These are phyloP conservation scores for Podospora tetraspora DNA, from an alignment of 495 filamentous ascomycete genomes.

Conservation along the genomic window DNA sequence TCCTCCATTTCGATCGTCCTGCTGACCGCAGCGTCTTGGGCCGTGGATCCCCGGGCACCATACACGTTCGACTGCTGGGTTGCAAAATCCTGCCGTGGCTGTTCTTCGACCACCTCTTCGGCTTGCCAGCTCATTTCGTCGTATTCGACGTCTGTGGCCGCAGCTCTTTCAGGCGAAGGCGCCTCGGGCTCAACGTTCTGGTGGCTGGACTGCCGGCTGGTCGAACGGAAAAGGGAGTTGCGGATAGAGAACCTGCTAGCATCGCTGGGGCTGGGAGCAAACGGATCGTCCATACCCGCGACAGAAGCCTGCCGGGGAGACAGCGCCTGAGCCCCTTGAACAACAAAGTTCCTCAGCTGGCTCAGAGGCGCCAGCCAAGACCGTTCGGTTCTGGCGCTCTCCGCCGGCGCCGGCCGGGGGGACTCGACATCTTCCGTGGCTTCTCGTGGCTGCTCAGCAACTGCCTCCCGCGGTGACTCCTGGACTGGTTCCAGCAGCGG, in stretches of 20 bases:
- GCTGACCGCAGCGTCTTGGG: not conserved
- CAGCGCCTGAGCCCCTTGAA: slow-evolving; percentile 23
- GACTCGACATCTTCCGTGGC: not conserved
- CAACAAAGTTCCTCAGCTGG: slow-evolving; percentile 26
- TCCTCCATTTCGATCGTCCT: not conserved
- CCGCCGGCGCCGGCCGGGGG: not conserved
- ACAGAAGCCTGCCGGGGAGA: slow-evolving; percentile 21
- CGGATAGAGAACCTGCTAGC: slow-evolving; percentile 16
- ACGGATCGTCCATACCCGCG: slow-evolving; percentile 29
- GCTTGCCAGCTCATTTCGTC: slow-evolving; percentile 34
- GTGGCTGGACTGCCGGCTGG: slow-evolving; percentile 4
- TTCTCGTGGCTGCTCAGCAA: not conserved
- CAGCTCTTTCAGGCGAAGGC: slow-evolving; percentile 16
- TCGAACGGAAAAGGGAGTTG: slow-evolving; percentile 21
- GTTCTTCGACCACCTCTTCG: slow-evolving; percentile 4
- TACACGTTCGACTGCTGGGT: slow-evolving; percentile 10
- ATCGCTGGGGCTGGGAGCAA: slow-evolving; percentile 26
- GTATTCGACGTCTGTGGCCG: slow-evolving; percentile 11
- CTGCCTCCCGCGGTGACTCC: not conserved
- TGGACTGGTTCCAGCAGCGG: not conserved
- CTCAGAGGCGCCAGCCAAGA: slow-evolving; percentile 26
- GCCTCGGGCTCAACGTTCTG: not conserved
- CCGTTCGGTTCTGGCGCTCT: slow-evolving; percentile 8
- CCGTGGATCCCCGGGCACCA: slow-evolving; percentile 10
- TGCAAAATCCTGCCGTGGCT: slow-evolving; percentile 1